Evolutionary conservation across 352 stramenopile species (phyloP).

Genomic region (Phytopythium mirpurense): DNA sequence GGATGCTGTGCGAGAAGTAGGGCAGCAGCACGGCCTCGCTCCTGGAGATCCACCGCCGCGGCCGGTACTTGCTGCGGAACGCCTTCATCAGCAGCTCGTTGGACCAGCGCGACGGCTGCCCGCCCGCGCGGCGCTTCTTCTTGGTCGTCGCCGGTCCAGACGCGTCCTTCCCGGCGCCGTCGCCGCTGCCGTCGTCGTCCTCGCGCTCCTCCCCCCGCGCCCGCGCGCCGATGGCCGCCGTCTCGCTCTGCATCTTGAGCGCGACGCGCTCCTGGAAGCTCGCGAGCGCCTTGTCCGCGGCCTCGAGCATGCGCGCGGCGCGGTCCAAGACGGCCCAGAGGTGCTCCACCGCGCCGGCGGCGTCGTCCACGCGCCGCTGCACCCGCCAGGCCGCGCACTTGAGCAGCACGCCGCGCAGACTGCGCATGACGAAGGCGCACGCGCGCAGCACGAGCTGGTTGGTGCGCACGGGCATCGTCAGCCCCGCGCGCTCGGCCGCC

Average conservation of each 20-base stretch:
- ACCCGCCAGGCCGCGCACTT: slow-evolving; percentile 45
- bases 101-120: slow-evolving; percentile 24
- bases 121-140: not conserved
- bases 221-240: slow-evolving; percentile 13
- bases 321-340: slow-evolving; percentile 39
- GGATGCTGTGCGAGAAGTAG: slow-evolving; percentile 55
- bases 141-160: not conserved
- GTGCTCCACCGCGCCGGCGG: slow-evolving; percentile 30
- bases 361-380: slow-evolving; percentile 26
- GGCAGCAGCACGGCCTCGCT: slow-evolving; percentile 53
- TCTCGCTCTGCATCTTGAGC: slow-evolving; percentile 60
- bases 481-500: slow-evolving; percentile 39
- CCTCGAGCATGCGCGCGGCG: slow-evolving; percentile 19
- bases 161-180: not conserved
- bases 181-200: not conserved
- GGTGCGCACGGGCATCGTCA: slow-evolving; percentile 47
- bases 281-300: slow-evolving; percentile 33
- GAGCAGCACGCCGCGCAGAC: slow-evolving; percentile 22
- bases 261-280: slow-evolving; percentile 61
- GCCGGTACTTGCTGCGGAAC: slow-evolving; percentile 50
- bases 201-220: slow-evolving; percentile 2
- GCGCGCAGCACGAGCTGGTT: slow-evolving; percentile 41
- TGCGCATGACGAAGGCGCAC: slow-evolving; percentile 31
- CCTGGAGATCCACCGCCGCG: slow-evolving; percentile 52
- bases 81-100: slow-evolving; percentile 51